Percentiles rank a stretch among this genome's conserved stretches.
Evolutionary conservation across 768 basidiomycete genomes (phyloP).

Genomic region (Porphyrellus cyaneotinctus): DNA sequence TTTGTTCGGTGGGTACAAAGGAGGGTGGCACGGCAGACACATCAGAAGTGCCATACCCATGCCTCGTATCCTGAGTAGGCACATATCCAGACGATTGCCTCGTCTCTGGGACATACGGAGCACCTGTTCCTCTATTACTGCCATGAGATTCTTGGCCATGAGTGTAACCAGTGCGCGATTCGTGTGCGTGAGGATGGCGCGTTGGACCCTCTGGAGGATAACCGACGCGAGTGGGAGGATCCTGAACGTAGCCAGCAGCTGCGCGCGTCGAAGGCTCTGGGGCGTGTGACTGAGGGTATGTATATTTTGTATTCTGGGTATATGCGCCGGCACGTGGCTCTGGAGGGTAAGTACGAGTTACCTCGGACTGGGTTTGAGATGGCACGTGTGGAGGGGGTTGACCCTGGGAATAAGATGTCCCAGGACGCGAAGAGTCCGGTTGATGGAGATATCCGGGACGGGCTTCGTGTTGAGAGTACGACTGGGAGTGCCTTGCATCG

Average conservation of each 20-base stretch:
- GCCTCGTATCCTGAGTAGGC: conserved; percentile 20
- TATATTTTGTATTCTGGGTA: conserved; percentile 21
- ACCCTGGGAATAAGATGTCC: conserved; percentile 17
- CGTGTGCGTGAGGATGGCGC: conserved; percentile 15
- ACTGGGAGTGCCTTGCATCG: conserved; percentile 21
- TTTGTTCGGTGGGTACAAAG: conserved; percentile 20
- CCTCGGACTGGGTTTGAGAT: conserved; percentile 14
- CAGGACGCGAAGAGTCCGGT: conserved; percentile 16
- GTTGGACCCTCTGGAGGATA: conserved; percentile 16
- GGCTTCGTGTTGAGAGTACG: conserved; percentile 21
- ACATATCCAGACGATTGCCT: conserved; percentile 20
- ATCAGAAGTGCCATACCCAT: conserved; percentile 19
- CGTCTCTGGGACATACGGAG: conserved; percentile 16
- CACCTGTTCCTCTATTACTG: conserved; percentile 2
- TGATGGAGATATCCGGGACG: conserved; percentile 21
- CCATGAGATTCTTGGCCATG: conserved; percentile 20
- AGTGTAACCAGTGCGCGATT: conserved; percentile 14
- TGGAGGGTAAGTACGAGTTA: conserved; percentile 14
- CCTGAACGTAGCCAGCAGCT: conserved; percentile 12
- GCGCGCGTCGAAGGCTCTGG: conserved; percentile 16
- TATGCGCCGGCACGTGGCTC: conserved; percentile 22
- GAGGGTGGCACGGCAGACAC: conserved; percentile 8
- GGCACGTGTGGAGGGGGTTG: conserved; percentile 12
- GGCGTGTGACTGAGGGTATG: conserved; percentile 20
- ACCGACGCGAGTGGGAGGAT: conserved; percentile 11